Evolutionary conservation across 78 protist species (phyloP).

Genomic region (Dictyostelium citrinum): DNA sequence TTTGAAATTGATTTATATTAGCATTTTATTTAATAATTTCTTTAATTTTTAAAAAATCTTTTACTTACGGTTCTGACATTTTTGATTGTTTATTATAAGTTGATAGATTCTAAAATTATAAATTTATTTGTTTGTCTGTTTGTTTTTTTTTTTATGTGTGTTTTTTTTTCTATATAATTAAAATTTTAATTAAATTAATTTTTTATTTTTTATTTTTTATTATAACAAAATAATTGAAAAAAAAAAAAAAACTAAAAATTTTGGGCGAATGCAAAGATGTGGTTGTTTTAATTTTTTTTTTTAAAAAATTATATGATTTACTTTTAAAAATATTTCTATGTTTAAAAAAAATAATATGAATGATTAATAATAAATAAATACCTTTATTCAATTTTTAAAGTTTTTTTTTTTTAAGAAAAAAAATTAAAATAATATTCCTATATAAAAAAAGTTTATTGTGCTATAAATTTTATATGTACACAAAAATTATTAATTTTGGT

Average conservation of each 20-base stretch:
- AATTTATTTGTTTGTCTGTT: background rate
- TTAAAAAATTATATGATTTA: background rate
- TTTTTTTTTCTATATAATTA: background rate
- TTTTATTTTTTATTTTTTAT: background rate
- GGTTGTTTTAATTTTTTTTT: background rate
- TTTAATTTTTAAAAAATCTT: background rate
- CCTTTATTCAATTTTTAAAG: background rate
- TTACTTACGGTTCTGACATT: slow-evolving; percentile 12
- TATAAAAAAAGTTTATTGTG: background rate
- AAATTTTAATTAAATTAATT: background rate
- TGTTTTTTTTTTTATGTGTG: background rate
- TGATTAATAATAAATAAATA: background rate
- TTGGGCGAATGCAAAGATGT: background rate
- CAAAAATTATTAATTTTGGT: background rate
- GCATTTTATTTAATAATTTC: no score
- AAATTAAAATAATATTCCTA: no score
- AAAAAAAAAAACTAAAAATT: background rate
- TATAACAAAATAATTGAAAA: background rate
- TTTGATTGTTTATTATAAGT: background rate
- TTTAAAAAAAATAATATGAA: background rate
- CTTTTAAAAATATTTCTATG: background rate
- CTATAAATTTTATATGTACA: background rate
- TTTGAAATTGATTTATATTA: background rate
- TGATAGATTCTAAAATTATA: background rate
- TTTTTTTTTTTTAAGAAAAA: background rate